Conservation (phyloP, 2,329 filamentous ascomycete species). For the Pseudomassariella vexata region DNA sequence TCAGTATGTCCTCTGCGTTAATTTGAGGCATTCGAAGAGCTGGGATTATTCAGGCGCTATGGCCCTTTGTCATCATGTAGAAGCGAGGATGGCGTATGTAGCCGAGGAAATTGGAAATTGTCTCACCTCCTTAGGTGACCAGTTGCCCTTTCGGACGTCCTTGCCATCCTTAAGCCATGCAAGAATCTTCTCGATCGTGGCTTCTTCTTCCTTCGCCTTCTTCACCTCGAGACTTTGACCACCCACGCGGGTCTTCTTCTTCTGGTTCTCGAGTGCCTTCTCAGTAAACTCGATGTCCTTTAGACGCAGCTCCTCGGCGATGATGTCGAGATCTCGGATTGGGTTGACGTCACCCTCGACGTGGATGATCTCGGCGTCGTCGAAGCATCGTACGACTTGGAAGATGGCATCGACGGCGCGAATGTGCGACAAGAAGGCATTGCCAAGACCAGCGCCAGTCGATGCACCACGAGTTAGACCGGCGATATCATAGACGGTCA, state of each 20-base stretch:
- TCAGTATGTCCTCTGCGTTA: slow-evolving; percentile 79
- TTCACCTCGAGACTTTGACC: slow-evolving; percentile 97
- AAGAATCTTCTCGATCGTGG: slow-evolving; percentile 85
- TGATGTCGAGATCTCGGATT: slow-evolving; percentile 88
- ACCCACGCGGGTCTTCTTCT: slow-evolving; percentile 92
- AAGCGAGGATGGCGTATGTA: slow-evolving; percentile 21
- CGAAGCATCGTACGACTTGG: slow-evolving; percentile 94
- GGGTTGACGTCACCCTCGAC: slow-evolving; percentile 98
- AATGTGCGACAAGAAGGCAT: slow-evolving; percentile 97
- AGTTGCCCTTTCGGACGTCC: slow-evolving; percentile 85
- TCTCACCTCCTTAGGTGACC: slow-evolving; percentile 92
- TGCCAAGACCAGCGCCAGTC: slow-evolving; percentile 94
- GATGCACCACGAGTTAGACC: slow-evolving; percentile 94
- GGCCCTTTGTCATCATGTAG: slow-evolving; percentile 97
- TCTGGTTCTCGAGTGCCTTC: slow-evolving; percentile 85
- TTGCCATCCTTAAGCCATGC: slow-evolving; percentile 81
- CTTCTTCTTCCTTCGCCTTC: slow-evolving; percentile 92
- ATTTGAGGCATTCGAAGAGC: slow-evolving; percentile 93
- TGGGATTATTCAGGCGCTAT: slow-evolving; percentile 94
- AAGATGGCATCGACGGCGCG: slow-evolving; percentile 97
- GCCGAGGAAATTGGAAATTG: neutral
- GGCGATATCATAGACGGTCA: slow-evolving; percentile 98
- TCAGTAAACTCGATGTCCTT: slow-evolving; percentile 99
- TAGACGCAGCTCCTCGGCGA: slow-evolving; percentile 90
- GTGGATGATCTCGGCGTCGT: slow-evolving; percentile 99